These are phyloP conservation scores for Phytophthora pistaciae DNA, from an alignment of 352 stramenopile genomes.

Conservation along the genomic window DNA sequence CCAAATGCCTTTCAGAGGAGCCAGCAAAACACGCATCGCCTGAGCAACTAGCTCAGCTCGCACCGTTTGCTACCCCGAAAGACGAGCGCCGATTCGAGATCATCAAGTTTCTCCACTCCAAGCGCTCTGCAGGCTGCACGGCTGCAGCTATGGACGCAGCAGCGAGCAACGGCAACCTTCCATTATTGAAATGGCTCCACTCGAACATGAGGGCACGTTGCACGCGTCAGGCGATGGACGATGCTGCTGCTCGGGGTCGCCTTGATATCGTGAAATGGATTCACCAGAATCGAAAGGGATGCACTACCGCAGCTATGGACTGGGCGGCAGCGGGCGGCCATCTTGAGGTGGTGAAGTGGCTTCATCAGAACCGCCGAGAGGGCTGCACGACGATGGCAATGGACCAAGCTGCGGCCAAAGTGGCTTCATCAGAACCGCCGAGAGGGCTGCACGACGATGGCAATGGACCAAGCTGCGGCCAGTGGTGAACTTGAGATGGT, in stretches of 20 bases:
- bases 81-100: background rate
- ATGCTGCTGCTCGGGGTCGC: background rate
- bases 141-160: slow-evolving; percentile 1
- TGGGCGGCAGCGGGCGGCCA: slow-evolving; percentile 4
- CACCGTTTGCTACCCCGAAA: background rate
- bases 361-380: background rate
- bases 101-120: background rate
- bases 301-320: slow-evolving; percentile 10
- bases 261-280: slow-evolving; percentile 7
- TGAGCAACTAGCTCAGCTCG: too few relatives aligned
- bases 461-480: slow-evolving; percentile 4
- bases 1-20: too few relatives aligned
- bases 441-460: too few relatives aligned
- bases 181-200: background rate
- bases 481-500: slow-evolving; percentile 1
- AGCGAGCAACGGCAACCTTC: background rate
- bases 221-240: background rate
- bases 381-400: background rate
- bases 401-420: background rate
- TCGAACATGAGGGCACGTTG: background rate
- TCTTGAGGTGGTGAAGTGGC: slow-evolving; percentile 5
- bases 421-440: slow-evolving; percentile 3
- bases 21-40: too few relatives aligned
- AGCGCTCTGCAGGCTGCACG: slow-evolving; percentile 9
- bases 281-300: background rate